phyloP scores from a whole-genome alignment of 345 rosid genomes.

The Melastoma malabathricum region DNA sequence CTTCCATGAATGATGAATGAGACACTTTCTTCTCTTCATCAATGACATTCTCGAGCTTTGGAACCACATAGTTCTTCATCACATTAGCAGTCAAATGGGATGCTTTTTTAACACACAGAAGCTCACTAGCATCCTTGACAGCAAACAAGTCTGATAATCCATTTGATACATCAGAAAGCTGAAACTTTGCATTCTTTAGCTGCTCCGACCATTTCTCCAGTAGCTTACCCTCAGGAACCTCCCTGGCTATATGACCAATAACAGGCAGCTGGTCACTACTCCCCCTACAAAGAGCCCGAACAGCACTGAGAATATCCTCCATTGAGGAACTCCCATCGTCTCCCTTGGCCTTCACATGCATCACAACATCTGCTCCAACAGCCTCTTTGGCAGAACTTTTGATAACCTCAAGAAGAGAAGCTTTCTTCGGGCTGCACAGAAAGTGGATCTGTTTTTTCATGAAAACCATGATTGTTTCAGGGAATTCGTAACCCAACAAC shows the following conservation, averaged over 20 bases:
- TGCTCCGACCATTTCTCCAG: slow-evolving; percentile 71
- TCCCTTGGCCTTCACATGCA: slow-evolving; percentile 56
- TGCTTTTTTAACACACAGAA: slow-evolving; percentile 73
- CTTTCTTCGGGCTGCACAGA: slow-evolving; percentile 70
- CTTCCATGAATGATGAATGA: slow-evolving; percentile 80
- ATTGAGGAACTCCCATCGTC: slow-evolving; percentile 60
- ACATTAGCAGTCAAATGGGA: slow-evolving; percentile 58
- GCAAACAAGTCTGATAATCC: slow-evolving; percentile 82
- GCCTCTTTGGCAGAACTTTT: slow-evolving; percentile 49
- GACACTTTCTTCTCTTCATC: slow-evolving; percentile 79
- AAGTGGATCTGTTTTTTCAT: slow-evolving; percentile 59
- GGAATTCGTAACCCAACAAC: slow-evolving; percentile 90
- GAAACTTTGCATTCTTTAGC: slow-evolving; percentile 39
- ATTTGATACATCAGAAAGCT: slow-evolving; percentile 52
- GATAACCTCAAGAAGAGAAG: slow-evolving; percentile 57
- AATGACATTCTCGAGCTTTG: slow-evolving; percentile 75
- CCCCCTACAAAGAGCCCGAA: slow-evolving; percentile 28
- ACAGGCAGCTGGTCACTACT: slow-evolving; percentile 30
- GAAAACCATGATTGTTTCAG: slow-evolving; percentile 89
- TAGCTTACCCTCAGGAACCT: slow-evolving; percentile 76
- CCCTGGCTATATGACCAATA: slow-evolving; percentile 64
- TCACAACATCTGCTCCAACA: slow-evolving; percentile 45
- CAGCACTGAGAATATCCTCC: slow-evolving; percentile 52
- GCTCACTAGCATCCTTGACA: slow-evolving; percentile 58
- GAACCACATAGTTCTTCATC: slow-evolving; percentile 79